phyloP scores from a whole-genome alignment of 1,139 yeast genomes.

The Suhomyces taliae region DNA sequence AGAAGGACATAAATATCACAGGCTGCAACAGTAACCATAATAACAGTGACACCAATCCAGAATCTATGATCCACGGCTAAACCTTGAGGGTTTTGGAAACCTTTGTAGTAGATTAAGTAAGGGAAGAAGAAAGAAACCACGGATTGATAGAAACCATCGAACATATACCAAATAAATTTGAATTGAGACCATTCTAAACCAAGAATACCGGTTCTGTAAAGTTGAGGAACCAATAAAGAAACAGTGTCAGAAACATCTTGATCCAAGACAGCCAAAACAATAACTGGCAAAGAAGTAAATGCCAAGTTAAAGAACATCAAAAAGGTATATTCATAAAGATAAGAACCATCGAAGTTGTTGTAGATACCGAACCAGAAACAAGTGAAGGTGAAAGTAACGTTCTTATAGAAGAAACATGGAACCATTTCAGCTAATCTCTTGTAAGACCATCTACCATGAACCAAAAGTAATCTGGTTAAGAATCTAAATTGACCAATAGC shows the following conservation, averaged over 20 bases:
- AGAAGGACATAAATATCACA: slow-evolving; percentile 55
- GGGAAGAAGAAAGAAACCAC: slow-evolving; percentile 58
- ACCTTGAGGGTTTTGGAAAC: slow-evolving; percentile 52
- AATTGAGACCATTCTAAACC: slow-evolving; percentile 54
- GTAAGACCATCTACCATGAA: slow-evolving; percentile 68
- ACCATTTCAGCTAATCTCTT: slow-evolving; percentile 64
- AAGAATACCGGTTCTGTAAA: slow-evolving; percentile 55
- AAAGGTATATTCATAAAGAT: slow-evolving; percentile 60
- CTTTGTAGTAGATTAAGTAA: slow-evolving; percentile 45
- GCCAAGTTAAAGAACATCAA: slow-evolving; percentile 68
- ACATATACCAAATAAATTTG: slow-evolving; percentile 56
- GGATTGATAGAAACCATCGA: slow-evolving; percentile 60
- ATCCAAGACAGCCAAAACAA: slow-evolving; percentile 58
- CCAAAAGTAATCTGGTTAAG: slow-evolving; percentile 52
- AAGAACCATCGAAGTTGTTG: slow-evolving; percentile 60
- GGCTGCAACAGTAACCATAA: slow-evolving; percentile 50
- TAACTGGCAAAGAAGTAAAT: slow-evolving; percentile 62
- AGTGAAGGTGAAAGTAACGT: slow-evolving; percentile 59
- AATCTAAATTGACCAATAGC: slow-evolving; percentile 65
- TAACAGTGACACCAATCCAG: slow-evolving; percentile 55
- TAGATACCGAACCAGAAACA: slow-evolving; percentile 64
- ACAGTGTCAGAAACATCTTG: slow-evolving; percentile 63
- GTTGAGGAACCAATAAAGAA: slow-evolving; percentile 58
- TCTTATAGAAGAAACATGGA: slow-evolving; percentile 64
- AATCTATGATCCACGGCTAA: slow-evolving; percentile 56